Conservation (phyloP, 768 basidiomycete genomes). For the Tremella yokohamensis region DNA sequence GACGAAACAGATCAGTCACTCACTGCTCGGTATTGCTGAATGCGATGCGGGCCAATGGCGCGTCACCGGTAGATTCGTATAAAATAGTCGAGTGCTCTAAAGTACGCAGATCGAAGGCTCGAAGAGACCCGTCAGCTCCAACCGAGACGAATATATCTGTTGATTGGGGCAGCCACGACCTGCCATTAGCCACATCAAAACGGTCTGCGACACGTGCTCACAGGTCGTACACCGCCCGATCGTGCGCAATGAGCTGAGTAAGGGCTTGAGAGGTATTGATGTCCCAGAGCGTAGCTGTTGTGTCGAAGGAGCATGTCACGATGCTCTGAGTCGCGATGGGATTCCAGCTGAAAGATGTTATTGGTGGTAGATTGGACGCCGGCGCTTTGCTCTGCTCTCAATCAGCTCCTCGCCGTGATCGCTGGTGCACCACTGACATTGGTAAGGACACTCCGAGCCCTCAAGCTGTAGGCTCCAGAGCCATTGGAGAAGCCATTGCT, state of each 20-base stretch:
- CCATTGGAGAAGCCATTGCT: constrained; percentile 32
- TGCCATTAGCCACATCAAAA: constrained; percentile 52
- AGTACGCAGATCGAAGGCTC: constrained; percentile 92
- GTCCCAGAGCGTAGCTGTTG: constrained; percentile 98
- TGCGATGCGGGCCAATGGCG: constrained; percentile 46
- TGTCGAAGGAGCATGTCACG: constrained; percentile 97
- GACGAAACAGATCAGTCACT: constrained; percentile 12
- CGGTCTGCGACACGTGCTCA: constrained; percentile 11
- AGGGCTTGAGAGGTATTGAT: constrained; percentile 88
- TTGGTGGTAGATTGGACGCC: constrained; percentile 74
- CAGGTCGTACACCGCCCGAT: constrained; percentile 57
- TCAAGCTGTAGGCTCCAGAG: constrained; percentile 22
- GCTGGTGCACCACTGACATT: constrained; percentile 36
- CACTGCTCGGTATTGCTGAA: constrained; percentile 55
- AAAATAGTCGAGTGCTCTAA: constrained; percentile 97
- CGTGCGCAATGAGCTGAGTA: constrained; percentile 95
- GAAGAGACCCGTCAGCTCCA: constrained; percentile 91
- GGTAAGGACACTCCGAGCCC: constrained; percentile 40
- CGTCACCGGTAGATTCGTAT: constrained; percentile 64
- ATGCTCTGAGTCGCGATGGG: constrained; percentile 82
- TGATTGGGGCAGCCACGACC: constrained; percentile 97
- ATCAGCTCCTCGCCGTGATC: neutral
- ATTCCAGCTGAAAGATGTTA: constrained; percentile 98
- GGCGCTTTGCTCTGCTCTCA: constrained; percentile 74
- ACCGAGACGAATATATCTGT: constrained; percentile 98